These are phyloP conservation scores for Coriolopsis trogii DNA, from an alignment of 1,284 basidiomycete genomes.

Conservation along the genomic window DNA sequence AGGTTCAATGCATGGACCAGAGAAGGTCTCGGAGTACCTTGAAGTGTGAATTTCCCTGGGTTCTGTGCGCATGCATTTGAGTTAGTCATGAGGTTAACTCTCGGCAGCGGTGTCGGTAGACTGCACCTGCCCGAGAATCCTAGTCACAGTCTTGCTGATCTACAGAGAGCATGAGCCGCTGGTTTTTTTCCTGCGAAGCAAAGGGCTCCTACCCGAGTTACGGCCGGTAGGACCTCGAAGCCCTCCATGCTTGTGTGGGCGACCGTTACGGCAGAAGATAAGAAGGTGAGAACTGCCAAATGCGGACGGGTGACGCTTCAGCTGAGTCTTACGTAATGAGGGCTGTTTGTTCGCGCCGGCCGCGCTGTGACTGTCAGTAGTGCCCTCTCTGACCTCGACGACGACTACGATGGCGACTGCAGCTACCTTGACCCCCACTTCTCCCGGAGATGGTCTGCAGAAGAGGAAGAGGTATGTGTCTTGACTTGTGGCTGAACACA, in stretches of 20 bases:
- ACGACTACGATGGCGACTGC: conserved; percentile 50
- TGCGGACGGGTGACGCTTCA: not conserved
- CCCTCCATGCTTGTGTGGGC: conserved; percentile 38
- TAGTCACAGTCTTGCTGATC: conserved; percentile 65
- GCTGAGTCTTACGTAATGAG: conserved; percentile 11
- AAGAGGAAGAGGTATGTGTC: conserved; percentile 61
- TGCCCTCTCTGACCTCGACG: conserved; percentile 17
- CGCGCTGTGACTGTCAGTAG: conserved; percentile 1
- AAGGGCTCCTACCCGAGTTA: conserved; percentile 47
- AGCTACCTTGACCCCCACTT: conserved; percentile 41
- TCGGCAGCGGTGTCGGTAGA: not conserved
- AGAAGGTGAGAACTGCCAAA: too few species aligned
- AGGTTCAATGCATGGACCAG: not conserved
- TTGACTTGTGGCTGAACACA: not conserved
- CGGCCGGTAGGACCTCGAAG: conserved; percentile 41
- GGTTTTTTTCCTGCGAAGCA: too few species aligned
- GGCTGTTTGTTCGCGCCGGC: conserved; percentile 9
- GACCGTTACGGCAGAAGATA: too few species aligned
- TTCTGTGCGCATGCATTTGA: conserved; percentile 67
- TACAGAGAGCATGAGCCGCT: too few species aligned
- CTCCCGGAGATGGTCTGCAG: conserved; percentile 38
- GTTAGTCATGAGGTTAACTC: not conserved
- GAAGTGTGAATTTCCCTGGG: conserved; percentile 89
- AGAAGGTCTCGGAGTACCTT: conserved; percentile 55
- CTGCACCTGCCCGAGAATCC: conserved; percentile 73